These are phyloP conservation scores for Osmanthus fragrans DNA, from an alignment of 257 asterid species.

Conservation along the genomic window DNA sequence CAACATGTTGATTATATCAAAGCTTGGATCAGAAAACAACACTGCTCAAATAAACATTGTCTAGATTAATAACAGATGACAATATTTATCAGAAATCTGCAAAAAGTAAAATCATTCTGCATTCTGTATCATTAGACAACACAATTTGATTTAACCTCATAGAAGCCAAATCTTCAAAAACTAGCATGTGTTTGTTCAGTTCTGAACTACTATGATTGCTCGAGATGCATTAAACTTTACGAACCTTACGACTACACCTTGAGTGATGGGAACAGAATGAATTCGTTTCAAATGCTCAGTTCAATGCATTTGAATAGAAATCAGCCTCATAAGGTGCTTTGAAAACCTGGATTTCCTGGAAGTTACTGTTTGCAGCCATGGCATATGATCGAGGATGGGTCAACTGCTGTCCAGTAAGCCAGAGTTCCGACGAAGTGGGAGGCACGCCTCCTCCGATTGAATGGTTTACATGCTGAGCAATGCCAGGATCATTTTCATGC, in stretches of 20 bases:
- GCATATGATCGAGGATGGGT: slow-evolving; percentile 32
- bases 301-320: slow-evolving; percentile 45
- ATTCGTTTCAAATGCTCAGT: slow-evolving; percentile 23
- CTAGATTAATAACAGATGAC: background rate
- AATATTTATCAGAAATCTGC: background rate
- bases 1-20: too few relatives aligned
- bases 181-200: background rate
- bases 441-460: slow-evolving; percentile 53
- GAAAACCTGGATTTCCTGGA: slow-evolving; percentile 51
- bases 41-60: background rate
- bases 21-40: background rate
- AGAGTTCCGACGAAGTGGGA: slow-evolving; percentile 53
- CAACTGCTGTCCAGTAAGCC: slow-evolving; percentile 50
- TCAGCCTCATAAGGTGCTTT: slow-evolving; percentile 46
- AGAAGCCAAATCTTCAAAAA: background rate
- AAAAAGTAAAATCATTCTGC: background rate
- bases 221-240: background rate
- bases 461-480: slow-evolving; percentile 39
- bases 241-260: background rate
- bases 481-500: slow-evolving; percentile 36
- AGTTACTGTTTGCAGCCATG: slow-evolving; percentile 35
- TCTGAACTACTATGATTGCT: background rate
- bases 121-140: background rate
- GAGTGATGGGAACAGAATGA: background rate
- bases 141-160: background rate